Evolutionary conservation across 2,329 filamentous ascomycete genomes (phyloP), one percentile per base, ranked within the genome.

Genomic region (Fusarium udum): DNA sequence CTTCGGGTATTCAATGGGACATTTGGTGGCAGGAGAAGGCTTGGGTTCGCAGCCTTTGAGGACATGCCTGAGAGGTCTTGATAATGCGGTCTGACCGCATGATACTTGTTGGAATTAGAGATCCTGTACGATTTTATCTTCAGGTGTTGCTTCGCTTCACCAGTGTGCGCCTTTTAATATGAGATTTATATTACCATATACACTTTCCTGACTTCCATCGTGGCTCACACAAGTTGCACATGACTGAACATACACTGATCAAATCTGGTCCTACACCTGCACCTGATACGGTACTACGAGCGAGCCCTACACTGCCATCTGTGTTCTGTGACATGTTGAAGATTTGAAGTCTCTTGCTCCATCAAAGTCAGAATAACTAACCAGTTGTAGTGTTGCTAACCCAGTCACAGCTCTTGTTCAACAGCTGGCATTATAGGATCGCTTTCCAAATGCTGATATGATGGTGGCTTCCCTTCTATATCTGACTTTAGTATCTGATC

Each of bases 291-390:
- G 7, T 45, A 20, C 4, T 24, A 0, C 3, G 0, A 42, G 24
- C 0, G 9, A 43, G 5, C 1, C 6, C 4, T 43, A 1, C 9
- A 39, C 20, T 39, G 3, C 20, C 40, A 5, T 22, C 9, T 16
- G 18, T 15, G 8, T 16, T 49, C 16, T 3, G 4, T 4, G 3
- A 14, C 7, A 26, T 15, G 8, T 3, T 36, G 4, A 11, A 12
- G 8, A 11, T 4, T 15, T 4, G 3, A 7, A 20, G 48, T 36
- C 31, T 7, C n/a, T 36, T 9, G 7, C 11, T 10, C 16, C 31
- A 10, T 20, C 7, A 43, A 1, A 26, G 0, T 8, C 16, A 26
- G 15, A 26, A 3, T 11, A 26, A 3, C 0, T 13, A 12, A 7
- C 1, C 3, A 18, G 4, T 3, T 4, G 10, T 26, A 20, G 24